Evolutionary conservation across 805 yeast genomes (phyloP).

Genomic region (Kazachstania kunashirensis): DNA sequence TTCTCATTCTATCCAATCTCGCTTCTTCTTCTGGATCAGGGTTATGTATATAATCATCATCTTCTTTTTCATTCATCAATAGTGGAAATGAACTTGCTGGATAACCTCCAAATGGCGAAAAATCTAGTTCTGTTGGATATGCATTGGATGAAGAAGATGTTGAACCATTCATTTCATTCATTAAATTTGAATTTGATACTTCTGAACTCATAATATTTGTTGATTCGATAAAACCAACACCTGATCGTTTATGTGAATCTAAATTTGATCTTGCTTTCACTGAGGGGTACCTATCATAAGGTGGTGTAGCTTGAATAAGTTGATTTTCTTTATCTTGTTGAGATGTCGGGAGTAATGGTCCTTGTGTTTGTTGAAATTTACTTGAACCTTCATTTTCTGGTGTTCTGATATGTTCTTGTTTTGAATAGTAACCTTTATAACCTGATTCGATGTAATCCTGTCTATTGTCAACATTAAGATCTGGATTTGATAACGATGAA

Average conservation of each 20-base stretch:
- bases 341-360: conserved; percentile 29
- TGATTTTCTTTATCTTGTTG: conserved; percentile 1
- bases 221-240: background rate
- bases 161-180: conserved; percentile 17
- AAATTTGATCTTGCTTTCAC: conserved; percentile 50
- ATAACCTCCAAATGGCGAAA: conserved; percentile 92
- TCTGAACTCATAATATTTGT: background rate
- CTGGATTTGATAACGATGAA: background rate
- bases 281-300: conserved; percentile 61
- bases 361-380: conserved; percentile 9
- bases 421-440: conserved; percentile 24
- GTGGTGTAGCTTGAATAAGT: conserved; percentile 35
- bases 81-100: conserved; percentile 90
- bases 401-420: conserved; percentile 2
- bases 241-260: conserved; percentile 18
- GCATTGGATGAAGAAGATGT: conserved; percentile 24
- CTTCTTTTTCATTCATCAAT: conserved; percentile 84
- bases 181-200: conserved; percentile 1
- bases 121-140: conserved; percentile 42
- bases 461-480: background rate
- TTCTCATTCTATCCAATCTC: conserved; percentile 62
- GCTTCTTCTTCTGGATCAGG: conserved; percentile 95
- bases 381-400: background rate
- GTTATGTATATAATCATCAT: conserved; percentile 90
- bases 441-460: conserved; percentile 7